Base-by-base conservation (phyloP, 164 flowering plant species). In the Stephania japonica region DNA sequence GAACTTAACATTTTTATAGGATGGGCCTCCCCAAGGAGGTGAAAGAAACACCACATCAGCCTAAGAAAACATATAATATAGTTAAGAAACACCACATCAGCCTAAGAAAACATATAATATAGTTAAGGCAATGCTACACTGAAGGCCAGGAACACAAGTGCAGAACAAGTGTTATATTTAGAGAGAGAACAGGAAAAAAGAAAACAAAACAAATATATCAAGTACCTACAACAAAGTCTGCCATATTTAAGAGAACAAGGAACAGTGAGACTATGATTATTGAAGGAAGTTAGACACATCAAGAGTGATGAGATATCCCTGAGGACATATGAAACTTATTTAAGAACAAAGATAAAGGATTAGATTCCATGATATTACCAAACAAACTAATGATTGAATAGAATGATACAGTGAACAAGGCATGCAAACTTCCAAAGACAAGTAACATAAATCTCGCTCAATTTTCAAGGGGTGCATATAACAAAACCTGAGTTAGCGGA, bases 11-110 rank as follows among this genome's bases (percentile, higher is more conserved):
- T 49, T 66, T 26, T 42, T 77, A 69, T 87, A 87, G 53, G 81
- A 53, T 77, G 90, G 90, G 53, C 90, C 88, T 43, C 90, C 90
- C 90, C 90, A 87, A 73, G 90, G 90, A 59, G 90, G 88, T 69
- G 90, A 71, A 70, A 87, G 87, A 75, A 86, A n/a, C n/a, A n/a
- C n/a, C n/a, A n/a, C n/a, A n/a, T n/a, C n/a, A n/a, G n/a, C n/a
- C n/a, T n/a, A n/a, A n/a, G n/a, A n/a, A n/a, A n/a, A n/a, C n/a
- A n/a, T n/a, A n/a, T n/a, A n/a, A n/a, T n/a, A n/a, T n/a, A n/a
- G n/a, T n/a, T n/a, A n/a, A n/a, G n/a, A n/a, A n/a, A 87, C 41
- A 77, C 80, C 53, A 78, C 78, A 44, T 87, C 85, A 24, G 81
- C 90, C 90, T 86, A 71, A 43, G 19, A 27, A 78, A 21, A 27